These are phyloP conservation scores for Ramaria sp. DNA, from an alignment of 768 basidiomycete genomes.

Conservation along the genomic window DNA sequence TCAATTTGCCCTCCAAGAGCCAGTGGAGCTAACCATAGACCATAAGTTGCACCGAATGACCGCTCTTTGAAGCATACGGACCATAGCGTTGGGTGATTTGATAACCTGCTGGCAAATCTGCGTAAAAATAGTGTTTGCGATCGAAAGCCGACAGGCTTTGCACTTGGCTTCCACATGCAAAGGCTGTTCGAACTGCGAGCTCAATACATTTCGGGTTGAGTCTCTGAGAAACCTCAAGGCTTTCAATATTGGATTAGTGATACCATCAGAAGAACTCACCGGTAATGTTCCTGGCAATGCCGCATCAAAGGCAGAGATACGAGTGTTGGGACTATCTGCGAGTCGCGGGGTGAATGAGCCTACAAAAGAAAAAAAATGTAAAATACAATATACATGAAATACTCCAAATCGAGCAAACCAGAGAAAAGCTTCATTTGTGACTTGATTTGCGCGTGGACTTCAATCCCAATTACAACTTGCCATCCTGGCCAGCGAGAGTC, in stretches of 20 bases:
- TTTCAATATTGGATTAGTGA: background rate
- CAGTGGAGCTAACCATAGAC: conserved; percentile 50
- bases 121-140: conserved; percentile 96
- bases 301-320: conserved; percentile 72
- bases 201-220: conserved; percentile 64
- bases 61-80: conserved; percentile 21
- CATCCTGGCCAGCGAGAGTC: conserved; percentile 66
- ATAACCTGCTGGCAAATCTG: conserved; percentile 88
- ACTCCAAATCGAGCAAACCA: conserved; percentile 23
- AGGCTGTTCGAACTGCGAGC: conserved; percentile 68
- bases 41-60: background rate
- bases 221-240: conserved; percentile 24
- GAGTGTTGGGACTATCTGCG: conserved; percentile 54
- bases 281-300: conserved; percentile 91
- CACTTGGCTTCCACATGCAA: conserved; percentile 60
- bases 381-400: background rate
- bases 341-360: conserved; percentile 31
- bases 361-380: conserved; percentile 13
- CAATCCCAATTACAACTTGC: conserved; percentile 86
- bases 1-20: conserved; percentile 54
- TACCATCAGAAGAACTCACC: conserved; percentile 32
- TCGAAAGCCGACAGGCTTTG: conserved; percentile 77
- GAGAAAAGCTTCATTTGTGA: conserved; percentile 87
- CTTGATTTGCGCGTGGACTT: conserved; percentile 92
- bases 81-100: conserved; percentile 97